Base-by-base conservation (phyloP, 228 moss, liverwort and hornwort genomes). In the Sphagnum magellanicum region DNA sequence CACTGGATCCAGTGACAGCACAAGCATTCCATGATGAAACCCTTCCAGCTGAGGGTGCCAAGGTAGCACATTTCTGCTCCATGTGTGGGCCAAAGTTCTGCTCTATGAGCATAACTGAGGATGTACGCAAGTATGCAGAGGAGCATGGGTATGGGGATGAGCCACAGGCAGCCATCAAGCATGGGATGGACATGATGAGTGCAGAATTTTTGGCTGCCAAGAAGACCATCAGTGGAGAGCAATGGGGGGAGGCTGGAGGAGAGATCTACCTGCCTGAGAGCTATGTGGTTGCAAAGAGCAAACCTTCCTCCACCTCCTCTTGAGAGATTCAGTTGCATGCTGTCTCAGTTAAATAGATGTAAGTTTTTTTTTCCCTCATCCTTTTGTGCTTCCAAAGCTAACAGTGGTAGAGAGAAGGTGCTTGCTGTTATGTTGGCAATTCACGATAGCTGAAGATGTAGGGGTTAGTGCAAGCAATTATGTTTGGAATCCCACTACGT, bases 21-120 rank as follows among this genome's bases (percentile, higher is more conserved):
- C 88, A 79, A 61, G 78, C 93, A 0, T 96, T 78, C 78, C 96
- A 93, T 73, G 96, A 96, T 62, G 92, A 96, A 58, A 96, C 96
- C 5, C 79, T 93, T 4, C 96, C 96, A 4, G 79, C 96, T 0
- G 96, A 96, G 59, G 93, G 96, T 61, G 96, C 96, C 8, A 96
- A 96, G 71, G 91, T 96, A 47, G 89, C 96, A 3, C 96, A 96
- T 68, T 96, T 96, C 76, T 93, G 96, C 67, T 96, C 96, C 53
- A 96, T 96, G 96, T 96, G 96, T 59, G 96, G 96, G 4, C 95
- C 95, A 10, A 96, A 96, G 86, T 96, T 96, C 67, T 92, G 95
- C 60, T 96, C 95, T 64, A 96, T 96, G 95, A 96, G 89, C 71
- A 96, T 96, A 75, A 96, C 96, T 8, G 96, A 96, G 70, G 96